These are phyloP conservation scores for Rhynchospora tenuis DNA, from an alignment of 176 grass and related monocot species.

Conservation along the genomic window DNA sequence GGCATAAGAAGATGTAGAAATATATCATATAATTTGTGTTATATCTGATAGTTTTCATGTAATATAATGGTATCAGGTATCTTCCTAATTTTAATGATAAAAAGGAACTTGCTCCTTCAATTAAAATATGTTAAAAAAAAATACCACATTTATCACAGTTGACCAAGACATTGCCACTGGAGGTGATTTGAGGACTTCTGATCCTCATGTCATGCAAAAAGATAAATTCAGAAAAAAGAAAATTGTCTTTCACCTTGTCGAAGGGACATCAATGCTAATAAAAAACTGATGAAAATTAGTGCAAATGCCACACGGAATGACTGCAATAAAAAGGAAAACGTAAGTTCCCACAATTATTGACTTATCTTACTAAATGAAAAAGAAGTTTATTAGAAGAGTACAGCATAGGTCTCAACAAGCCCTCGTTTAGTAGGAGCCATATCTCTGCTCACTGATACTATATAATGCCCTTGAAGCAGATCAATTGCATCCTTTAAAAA, in stretches of 20 bases:
- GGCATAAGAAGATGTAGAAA: not conserved
- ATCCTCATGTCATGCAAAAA: no score
- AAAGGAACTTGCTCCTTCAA: not conserved
- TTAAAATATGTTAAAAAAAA: not conserved
- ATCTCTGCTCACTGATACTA: conserved; percentile 73
- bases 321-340: conserved; percentile 36
- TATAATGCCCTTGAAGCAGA: conserved; percentile 93
- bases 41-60: not conserved
- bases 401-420: conserved; percentile 72
- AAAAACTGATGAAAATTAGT: conserved; percentile 48
- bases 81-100: not conserved
- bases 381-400: conserved; percentile 22
- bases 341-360: not conserved
- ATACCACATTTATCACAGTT: no score
- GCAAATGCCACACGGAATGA: conserved; percentile 76
- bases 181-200: no score
- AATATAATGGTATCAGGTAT: not conserved
- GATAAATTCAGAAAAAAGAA: not conserved
- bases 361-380: not conserved
- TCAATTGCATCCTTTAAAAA: conserved; percentile 83
- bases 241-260: conserved; percentile 45
- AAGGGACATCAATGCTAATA: conserved; percentile 72
- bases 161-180: no score
- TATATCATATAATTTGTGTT: not conserved
- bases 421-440: conserved; percentile 53